Percentiles rank a stretch among this genome's conserved stretches.
Conservation (phyloP, 1,284 basidiomycete genomes). For the Rhodotorula sp. region DNA sequence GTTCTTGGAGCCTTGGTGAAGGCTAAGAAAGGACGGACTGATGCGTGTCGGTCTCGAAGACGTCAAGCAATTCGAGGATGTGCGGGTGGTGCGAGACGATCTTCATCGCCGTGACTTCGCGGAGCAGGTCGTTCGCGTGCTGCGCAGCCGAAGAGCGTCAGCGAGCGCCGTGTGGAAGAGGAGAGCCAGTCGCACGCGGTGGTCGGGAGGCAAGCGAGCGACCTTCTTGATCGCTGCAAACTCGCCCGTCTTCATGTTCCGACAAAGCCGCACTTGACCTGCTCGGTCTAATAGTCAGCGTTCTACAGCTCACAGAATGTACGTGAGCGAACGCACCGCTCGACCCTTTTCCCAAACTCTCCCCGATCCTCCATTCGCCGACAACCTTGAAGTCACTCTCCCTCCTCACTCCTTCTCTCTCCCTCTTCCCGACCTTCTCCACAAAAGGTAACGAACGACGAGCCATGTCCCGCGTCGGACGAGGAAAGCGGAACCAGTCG, state of each 20-base stretch:
- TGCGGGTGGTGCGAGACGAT: constrained; percentile 49
- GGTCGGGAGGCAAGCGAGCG: constrained; percentile 44
- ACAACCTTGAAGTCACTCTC: constrained; percentile 12
- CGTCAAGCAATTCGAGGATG: constrained; percentile 49
- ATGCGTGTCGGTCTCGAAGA: constrained; percentile 49
- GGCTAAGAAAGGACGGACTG: constrained; percentile 31
- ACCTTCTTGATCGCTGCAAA: constrained; percentile 50
- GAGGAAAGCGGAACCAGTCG: constrained; percentile 8
- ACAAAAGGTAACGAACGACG: background rate
- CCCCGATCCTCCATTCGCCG: constrained; percentile 34
- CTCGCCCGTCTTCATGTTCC: constrained; percentile 45
- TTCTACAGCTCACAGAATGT: too few species aligned
- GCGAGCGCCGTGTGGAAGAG: background rate
- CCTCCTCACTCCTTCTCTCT: background rate
- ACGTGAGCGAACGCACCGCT: constrained; percentile 18
- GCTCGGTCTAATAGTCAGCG: background rate
- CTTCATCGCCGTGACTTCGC: constrained; percentile 51
- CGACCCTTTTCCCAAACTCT: constrained; percentile 27
- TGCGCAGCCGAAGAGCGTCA: background rate
- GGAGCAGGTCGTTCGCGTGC: constrained; percentile 37
- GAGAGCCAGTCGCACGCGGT: constrained; percentile 43
- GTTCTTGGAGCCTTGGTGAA: background rate
- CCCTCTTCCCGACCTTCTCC: background rate
- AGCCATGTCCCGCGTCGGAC: background rate
- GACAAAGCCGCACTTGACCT: constrained; percentile 47